Base-by-base conservation (phyloP, 352 stramenopile genomes). In the Peronospora destructor region DNA sequence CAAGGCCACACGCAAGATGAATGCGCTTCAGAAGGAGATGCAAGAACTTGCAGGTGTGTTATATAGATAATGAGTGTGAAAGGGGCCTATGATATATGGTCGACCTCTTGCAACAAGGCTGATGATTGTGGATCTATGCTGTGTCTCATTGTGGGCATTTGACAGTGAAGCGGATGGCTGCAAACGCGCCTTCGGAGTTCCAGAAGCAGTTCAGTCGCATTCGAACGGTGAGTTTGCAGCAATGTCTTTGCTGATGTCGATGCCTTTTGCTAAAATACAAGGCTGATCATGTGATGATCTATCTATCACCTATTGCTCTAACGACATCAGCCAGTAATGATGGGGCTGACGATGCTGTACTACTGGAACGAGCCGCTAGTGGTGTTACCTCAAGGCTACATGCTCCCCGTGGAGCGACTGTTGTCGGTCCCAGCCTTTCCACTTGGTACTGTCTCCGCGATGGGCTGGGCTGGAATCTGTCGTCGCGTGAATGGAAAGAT, bases 1-100 rank as follows among this genome's bases (percentile, higher is more conserved):
- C 49, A 93, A 91, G 61, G 73, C 81, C 17, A 86, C 82, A 28
- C 79, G 82, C 44, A 76, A 83, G 62, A 91, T 93, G 82, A 93
- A 93, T 56, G 53, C 66, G 13, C 47, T 91, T 45, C 90, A 93
- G 65, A 91, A 89, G 59, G 57, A 90, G 61, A 77, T 91, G 64
- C 76, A 91, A 53, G 77, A 87, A 58, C 73, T 87, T 16, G 77
- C 74, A 16, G 72, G 81, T 91, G 48, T 9, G 68, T 59, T 28
- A 32, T 32, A 11, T 11, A 32, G 10, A 8, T 3, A 17, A 32
- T 19, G 17, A 28, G 19, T 8, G 40, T 16, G 21, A 16, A 17
- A 29, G 11, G 6, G 3, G 30, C 30, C 30, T 6, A 6, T 34
- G 30, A 6, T 16, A 9, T 32, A 11, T 4, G 39, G 13, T 32